Evolutionary conservation across 106 monocot genomes (phyloP).

Genomic region (Amphibolis antarctica): DNA sequence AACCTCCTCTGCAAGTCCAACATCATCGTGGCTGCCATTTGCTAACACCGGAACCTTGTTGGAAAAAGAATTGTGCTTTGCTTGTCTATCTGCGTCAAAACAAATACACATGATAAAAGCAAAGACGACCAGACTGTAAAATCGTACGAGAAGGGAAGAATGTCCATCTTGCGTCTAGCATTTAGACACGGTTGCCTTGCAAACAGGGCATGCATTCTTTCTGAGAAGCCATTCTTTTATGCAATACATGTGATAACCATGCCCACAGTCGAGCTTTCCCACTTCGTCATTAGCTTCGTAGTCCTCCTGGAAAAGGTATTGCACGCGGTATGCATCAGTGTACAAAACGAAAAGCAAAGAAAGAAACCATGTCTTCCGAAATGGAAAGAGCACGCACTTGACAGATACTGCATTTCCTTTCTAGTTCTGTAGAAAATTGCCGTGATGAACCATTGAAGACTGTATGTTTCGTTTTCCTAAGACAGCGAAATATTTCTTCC

Average conservation of each 20-base stretch:
- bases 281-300: slow-evolving; percentile 69
- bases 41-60: neutral
- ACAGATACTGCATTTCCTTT: slow-evolving; percentile 84
- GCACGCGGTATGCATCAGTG: neutral
- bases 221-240: slow-evolving; percentile 86
- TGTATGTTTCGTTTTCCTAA: slow-evolving; percentile 47
- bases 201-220: slow-evolving; percentile 92
- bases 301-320: slow-evolving; percentile 57
- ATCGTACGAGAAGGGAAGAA: neutral
- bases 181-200: slow-evolving; percentile 58
- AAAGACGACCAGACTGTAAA: neutral
- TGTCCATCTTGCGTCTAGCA: slow-evolving; percentile 9
- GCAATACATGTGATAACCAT: slow-evolving; percentile 71
- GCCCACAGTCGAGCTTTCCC: slow-evolving; percentile 71
- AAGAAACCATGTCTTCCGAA: neutral
- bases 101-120: too few relatives aligned
- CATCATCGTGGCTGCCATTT: neutral
- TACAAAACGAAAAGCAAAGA: neutral
- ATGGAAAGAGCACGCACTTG: slow-evolving; percentile 34
- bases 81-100: neutral
- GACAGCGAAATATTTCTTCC: slow-evolving; percentile 57
- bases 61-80: slow-evolving; percentile 2
- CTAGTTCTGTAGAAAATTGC: slow-evolving; percentile 31
- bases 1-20: neutral
- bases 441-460: slow-evolving; percentile 25